Evolutionary conservation across 192 early-diverging fungal genomes (phyloP), one percentile per base, ranked within the genome.

Genomic region (Obelidium mucronatum): DNA sequence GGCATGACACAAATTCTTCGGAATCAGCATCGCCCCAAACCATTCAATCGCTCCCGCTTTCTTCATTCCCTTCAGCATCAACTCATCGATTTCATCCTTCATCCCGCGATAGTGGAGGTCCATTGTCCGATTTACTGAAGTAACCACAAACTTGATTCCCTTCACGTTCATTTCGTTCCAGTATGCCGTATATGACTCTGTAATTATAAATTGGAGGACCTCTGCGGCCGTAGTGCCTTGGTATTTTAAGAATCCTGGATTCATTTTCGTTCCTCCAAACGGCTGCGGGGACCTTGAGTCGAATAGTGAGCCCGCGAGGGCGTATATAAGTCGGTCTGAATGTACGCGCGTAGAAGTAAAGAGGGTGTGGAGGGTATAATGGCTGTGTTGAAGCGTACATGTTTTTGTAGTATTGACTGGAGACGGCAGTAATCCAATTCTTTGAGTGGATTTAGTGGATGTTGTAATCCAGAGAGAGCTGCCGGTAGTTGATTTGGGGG

Each of bases 81-180:
- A 39, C 36, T 66, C 64, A 40, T 66, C 64, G 1, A 66, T 11
- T 17, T 22, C 37, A 30, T 66, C 64, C 40, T 66, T 66, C 30
- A 22, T 22, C 8, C 22, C 22, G 11, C n/a, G n/a, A n/a, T n/a
- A n/a, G n/a, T n/a, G n/a, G n/a, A n/a, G n/a, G n/a, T n/a, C n/a
- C n/a, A n/a, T n/a, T n/a, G n/a, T n/a, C n/a, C n/a, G n/a, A n/a
- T n/a, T n/a, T n/a, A n/a, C n/a, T n/a, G n/a, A n/a, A n/a, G n/a
- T n/a, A n/a, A n/a, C n/a, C n/a, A n/a, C n/a, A n/a, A n/a, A n/a
- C n/a, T n/a, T n/a, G n/a, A n/a, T n/a, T n/a, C n/a, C n/a, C n/a
- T n/a, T n/a, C n/a, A n/a, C n/a, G n/a, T n/a, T n/a, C n/a, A n/a
- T n/a, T n/a, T n/a, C n/a, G n/a, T n/a, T n/a, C n/a, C n/a, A n/a